Conservation (phyloP, 2,329 filamentous ascomycete genomes). For the Zopfia rhizophila region DNA sequence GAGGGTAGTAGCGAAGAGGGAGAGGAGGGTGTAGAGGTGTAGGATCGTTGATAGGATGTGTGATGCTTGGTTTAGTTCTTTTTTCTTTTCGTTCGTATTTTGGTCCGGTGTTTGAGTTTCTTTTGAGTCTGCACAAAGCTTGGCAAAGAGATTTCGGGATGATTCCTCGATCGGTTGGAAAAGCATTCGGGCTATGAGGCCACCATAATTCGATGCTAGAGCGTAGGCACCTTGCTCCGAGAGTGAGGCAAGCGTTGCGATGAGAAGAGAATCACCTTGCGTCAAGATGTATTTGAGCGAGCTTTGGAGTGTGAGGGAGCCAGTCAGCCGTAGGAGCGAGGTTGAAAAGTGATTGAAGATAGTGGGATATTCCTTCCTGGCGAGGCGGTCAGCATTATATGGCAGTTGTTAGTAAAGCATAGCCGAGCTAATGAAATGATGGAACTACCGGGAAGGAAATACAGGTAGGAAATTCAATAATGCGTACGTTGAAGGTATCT, state of each 20-base stretch:
- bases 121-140: slow-evolving; percentile 71
- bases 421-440: no score
- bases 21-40: slow-evolving; percentile 78
- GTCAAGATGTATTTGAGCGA: slow-evolving; percentile 92
- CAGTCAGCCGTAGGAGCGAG: slow-evolving; percentile 76
- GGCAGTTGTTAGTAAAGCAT: no score
- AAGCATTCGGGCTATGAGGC: slow-evolving; percentile 84
- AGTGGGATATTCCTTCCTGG: slow-evolving; percentile 26
- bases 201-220: slow-evolving; percentile 91
- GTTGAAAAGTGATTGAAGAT: slow-evolving; percentile 66
- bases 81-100: slow-evolving; percentile 24
- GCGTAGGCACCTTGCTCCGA: slow-evolving; percentile 91
- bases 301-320: slow-evolving; percentile 88
- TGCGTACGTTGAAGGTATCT: slow-evolving; percentile 58
- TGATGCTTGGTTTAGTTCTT: slow-evolving; percentile 51
- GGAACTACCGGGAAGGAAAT: no score
- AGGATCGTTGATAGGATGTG: slow-evolving; percentile 72
- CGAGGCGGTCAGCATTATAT: neutral
- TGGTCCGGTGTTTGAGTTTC: no score
- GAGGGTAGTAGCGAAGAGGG: slow-evolving; percentile 72
- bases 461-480: no score
- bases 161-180: slow-evolving; percentile 97
- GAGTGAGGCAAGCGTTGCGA: slow-evolving; percentile 79
- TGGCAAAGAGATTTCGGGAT: slow-evolving; percentile 88
- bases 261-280: slow-evolving; percentile 90